These are phyloP conservation scores for Neocatenulostroma microsporum DNA, from an alignment of 2,329 filamentous ascomycete genomes.

Conservation along the genomic window DNA sequence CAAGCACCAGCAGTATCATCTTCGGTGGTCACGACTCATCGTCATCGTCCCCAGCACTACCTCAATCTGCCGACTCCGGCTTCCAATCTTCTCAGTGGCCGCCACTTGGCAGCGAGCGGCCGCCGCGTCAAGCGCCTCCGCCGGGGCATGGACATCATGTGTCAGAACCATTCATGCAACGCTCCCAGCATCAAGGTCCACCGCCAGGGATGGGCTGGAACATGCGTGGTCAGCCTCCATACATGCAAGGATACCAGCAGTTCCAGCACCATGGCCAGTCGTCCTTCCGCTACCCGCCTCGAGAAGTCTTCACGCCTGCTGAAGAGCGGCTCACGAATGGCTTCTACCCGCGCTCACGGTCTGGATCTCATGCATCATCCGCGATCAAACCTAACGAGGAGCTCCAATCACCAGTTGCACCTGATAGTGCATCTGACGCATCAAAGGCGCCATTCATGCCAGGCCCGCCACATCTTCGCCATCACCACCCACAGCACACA, in stretches of 20 bases:
- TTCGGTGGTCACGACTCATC: constrained; percentile 34
- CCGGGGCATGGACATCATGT: constrained; percentile 24
- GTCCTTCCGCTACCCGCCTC: constrained; percentile 21
- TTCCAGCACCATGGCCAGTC: constrained; percentile 12
- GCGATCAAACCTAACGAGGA: constrained; percentile 13
- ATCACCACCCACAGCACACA: constrained; percentile 13
- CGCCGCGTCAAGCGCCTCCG: neutral
- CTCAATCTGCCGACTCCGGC: constrained; percentile 17
- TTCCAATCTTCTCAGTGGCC: constrained; percentile 14
- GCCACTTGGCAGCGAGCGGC: constrained; percentile 1
- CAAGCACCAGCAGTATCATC: constrained; percentile 26
- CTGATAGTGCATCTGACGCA: constrained; percentile 11
- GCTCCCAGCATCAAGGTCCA: too few species aligned
- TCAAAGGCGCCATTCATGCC: constrained; percentile 9
- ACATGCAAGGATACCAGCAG: too few species aligned
- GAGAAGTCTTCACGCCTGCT: constrained; percentile 17
- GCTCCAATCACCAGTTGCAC: constrained; percentile 16
- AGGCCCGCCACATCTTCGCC: constrained; percentile 6
- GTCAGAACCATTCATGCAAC: constrained; percentile 16
- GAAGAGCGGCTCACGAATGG: constrained; percentile 13
- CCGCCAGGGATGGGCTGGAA: too few species aligned
- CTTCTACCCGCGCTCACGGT: constrained; percentile 14
- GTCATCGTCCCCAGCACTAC: constrained; percentile 31
- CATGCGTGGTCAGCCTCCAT: too few species aligned
- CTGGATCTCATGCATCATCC: constrained; percentile 21